Evolutionary conservation across 75 land plant species (phyloP), one percentile per base, ranked within the genome.

Genomic region (Gnetum montanum): DNA sequence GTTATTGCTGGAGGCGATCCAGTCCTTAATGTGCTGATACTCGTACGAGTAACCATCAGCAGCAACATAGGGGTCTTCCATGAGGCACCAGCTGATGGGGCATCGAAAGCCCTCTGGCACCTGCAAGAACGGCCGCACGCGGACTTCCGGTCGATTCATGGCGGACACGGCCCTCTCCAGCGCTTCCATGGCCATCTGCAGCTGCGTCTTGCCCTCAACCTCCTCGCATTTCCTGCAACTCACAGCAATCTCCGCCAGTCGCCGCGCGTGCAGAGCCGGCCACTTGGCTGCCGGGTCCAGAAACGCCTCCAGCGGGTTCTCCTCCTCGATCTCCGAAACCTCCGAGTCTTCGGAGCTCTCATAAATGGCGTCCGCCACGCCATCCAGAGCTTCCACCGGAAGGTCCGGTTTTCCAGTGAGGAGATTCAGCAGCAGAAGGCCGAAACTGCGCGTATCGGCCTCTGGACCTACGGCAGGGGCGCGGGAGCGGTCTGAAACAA

Each of bases 341-440:
- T n/a, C n/a, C n/a, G n/a, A n/a, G n/a, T n/a, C n/a, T 33, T 6
- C 18, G 8, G 33, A 27, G n/a, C n/a, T n/a, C n/a, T n/a, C n/a
- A n/a, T n/a, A n/a, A 2, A 68, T 13, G 1, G 66, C 70, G 0
- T n/a, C 16, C 30, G 37, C 58, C 4, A 64, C 68, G 4, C 18
- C 31, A 3, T 20, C 58, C 10, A 43, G 31, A 6, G 16, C 4
- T 41, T 41, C 3, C 0, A 41, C n/a, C 43, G 18, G 43, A 15
- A 41, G 13, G 13, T 49, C 58, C 7, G 68, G 68, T 20, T 28
- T 38, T 18, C 67, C 67, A 1, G 69, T 30, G 11, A 68, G 48
- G 11, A 68, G 68, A 27, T 61, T 57, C 16, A 68, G 54, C 24
- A 68, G 43, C 8, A 68, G 40, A 50, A 53, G 23, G 61, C 70